Conservation (phyloP, 768 basidiomycete genomes). For the Leccinum boreale region DNA sequence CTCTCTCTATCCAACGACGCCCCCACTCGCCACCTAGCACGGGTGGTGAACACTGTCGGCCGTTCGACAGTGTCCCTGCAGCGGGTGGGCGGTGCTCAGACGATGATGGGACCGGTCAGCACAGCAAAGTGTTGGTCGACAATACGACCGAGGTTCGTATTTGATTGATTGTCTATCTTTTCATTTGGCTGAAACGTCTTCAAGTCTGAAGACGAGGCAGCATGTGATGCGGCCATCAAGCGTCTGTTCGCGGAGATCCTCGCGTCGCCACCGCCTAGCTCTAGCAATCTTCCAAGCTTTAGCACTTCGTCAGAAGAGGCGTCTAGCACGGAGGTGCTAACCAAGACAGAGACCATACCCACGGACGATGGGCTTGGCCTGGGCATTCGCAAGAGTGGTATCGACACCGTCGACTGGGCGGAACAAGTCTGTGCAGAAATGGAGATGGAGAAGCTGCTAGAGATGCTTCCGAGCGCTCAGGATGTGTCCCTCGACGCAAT, state of each 20-base stretch:
- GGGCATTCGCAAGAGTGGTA: constrained; percentile 18
- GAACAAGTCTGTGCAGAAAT: constrained; percentile 38
- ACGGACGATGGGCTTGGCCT: constrained; percentile 14
- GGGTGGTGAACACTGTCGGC: constrained; percentile 79
- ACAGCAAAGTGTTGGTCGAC: constrained; percentile 12
- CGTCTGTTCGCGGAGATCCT: constrained; percentile 35
- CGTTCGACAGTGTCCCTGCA: constrained; percentile 78
- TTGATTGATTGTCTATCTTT: constrained; percentile 15
- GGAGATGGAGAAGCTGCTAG: constrained; percentile 62
- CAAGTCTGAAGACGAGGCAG: constrained; percentile 50
- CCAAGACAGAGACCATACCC: constrained; percentile 5
- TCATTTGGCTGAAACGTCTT: constrained; percentile 18
- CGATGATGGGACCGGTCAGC: constrained; percentile 26
- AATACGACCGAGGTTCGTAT: constrained; percentile 35
- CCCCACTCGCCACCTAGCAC: constrained; percentile 97
- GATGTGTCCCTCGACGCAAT: constrained; percentile 26
- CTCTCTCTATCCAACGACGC: constrained; percentile 39
- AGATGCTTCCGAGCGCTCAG: constrained; percentile 43
- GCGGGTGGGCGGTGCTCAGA: constrained; percentile 68
- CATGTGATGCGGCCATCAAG: constrained; percentile 37
- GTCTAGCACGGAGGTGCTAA: constrained; percentile 25
- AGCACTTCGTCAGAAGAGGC: constrained; percentile 33
- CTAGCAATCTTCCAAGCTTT: constrained; percentile 31
- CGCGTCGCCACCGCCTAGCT: constrained; percentile 31
- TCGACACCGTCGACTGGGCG: constrained; percentile 24